A percentile compares a stretch with the other conserved stretches of the same genome.
phyloP scores from a whole-genome alignment of 352 stramenopile species.

The Phytophthora fragariae region DNA sequence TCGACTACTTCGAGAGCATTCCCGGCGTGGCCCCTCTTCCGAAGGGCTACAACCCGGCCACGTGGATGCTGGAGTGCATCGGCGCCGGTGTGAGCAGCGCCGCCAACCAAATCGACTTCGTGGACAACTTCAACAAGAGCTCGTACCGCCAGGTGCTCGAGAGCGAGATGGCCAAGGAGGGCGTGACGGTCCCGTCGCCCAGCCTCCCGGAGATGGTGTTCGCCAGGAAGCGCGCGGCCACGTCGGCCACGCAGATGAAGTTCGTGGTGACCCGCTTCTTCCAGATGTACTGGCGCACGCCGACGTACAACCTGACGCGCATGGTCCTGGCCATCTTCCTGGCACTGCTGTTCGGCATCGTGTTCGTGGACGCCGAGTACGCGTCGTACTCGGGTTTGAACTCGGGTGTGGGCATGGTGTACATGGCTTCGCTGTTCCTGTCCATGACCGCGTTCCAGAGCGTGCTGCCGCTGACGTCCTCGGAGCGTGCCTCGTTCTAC shows the following conservation, averaged over 20 bases:
- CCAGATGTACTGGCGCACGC: constrained; percentile 55
- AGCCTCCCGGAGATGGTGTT: constrained; percentile 37
- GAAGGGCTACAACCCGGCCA: constrained; percentile 72
- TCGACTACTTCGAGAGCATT: no score
- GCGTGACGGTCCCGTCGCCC: no score
- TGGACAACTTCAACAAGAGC: no score
- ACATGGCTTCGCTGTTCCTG: constrained; percentile 71
- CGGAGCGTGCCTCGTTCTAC: constrained; percentile 73
- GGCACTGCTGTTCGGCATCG: constrained; percentile 70
- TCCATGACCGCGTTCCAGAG: constrained; percentile 73
- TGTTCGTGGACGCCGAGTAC: constrained; percentile 57
- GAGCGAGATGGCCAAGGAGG: no score
- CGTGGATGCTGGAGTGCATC: constrained; percentile 31
- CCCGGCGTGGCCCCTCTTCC: no score
- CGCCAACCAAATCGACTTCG: not conserved
- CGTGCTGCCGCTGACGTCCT: constrained; percentile 69
- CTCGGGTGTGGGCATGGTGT: constrained; percentile 58
- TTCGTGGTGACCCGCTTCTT: constrained; percentile 43
- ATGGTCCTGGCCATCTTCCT: constrained; percentile 69
- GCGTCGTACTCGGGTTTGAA: constrained; percentile 46
- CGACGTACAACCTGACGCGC: constrained; percentile 78
- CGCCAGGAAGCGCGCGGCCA: constrained; percentile 34
- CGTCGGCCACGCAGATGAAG: constrained; percentile 31
- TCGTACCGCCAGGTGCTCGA: no score
- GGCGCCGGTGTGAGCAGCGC: constrained; percentile 39